phyloP scores from a whole-genome alignment of 2,329 filamentous ascomycete genomes.

The Fusarium sp. region DNA sequence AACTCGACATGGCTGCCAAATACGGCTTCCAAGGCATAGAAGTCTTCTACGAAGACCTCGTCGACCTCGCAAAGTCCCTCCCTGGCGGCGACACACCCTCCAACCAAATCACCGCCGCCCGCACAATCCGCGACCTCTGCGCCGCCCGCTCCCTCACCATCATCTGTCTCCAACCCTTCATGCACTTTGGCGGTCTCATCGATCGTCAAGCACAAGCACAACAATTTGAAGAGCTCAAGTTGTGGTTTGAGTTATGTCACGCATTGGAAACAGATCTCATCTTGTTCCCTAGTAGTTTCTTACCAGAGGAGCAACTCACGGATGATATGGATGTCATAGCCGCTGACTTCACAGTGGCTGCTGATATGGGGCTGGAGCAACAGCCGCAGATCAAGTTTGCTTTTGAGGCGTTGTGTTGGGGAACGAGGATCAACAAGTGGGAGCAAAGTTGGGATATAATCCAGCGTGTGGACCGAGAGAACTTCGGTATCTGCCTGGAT shows the following conservation, averaged over 20 bases:
- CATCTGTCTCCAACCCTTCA: conserved; percentile 79
- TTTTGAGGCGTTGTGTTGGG: conserved; percentile 80
- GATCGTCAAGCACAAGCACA: conserved; percentile 68
- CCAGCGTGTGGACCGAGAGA: conserved; percentile 69
- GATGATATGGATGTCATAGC: conserved; percentile 66
- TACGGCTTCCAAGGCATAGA: conserved; percentile 77
- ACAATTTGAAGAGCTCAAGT: conserved; percentile 69
- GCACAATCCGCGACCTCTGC: conserved; percentile 67
- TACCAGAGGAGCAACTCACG: conserved; percentile 59
- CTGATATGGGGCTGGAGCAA: conserved; percentile 71
- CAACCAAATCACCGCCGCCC: conserved; percentile 67
- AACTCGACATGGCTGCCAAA: conserved; percentile 73
- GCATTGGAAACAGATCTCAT: conserved; percentile 76
- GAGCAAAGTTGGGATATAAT: conserved; percentile 77
- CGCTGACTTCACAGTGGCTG: conserved; percentile 70
- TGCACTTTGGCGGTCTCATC: conserved; percentile 78
- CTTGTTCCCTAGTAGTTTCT: conserved; percentile 78
- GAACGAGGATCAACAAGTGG: conserved; percentile 76
- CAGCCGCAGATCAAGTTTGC: conserved; percentile 71
- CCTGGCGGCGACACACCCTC: conserved; percentile 51
- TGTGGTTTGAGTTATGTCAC: conserved; percentile 76
- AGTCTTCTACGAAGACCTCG: conserved; percentile 81
- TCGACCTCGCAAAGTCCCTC: conserved; percentile 64
- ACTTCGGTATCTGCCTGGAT: conserved; percentile 82
- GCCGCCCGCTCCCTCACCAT: conserved; percentile 62